Evolutionary conservation across 2,329 filamentous ascomycete genomes (phyloP), one percentile per base, ranked within the genome.

Genomic region (Cercospora sp.): DNA sequence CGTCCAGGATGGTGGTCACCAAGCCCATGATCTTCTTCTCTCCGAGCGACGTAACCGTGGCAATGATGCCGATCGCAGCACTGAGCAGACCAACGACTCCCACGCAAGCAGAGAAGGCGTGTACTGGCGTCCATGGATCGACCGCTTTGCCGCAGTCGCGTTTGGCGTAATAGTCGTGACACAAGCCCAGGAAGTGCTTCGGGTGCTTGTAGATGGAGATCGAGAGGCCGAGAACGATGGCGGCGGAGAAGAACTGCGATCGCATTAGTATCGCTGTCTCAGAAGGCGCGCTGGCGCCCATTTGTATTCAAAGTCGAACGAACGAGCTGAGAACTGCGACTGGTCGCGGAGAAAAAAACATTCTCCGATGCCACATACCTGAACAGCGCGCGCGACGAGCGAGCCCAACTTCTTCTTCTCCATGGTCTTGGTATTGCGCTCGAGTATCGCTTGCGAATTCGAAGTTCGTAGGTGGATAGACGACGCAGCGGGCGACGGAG

Each of bases 31-130:
- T 8, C 65, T 53, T 24, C 45, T 51, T 51, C 12, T 24, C 45
- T 21, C 45, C 45, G 45, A 61, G 61, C 26, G 18, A 30, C 13
- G 70, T 10, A 37, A 63, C 60, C 5, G 63, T 57, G 8, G 66
- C 68, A 13, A 63, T 57, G 30, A 69, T 16, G 5, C 69, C 67
- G 16, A 69, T 24, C 5, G 64, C 18, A 5, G 65, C 65, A 32
- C 63, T 69, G 40, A 71, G 60, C 6, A 69, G 49, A 5, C 67
- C 69, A 5, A 69, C 64, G 13, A 58, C 69, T 10, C 67, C 67
- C 1, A 65, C 65, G 28, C 66, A 68, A 28, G 63, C 61, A 16
- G 57, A 58, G 45, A 65, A 70, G 24, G 18, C 37, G n/a, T 59
- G 34, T 1, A 45, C 13, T n/a, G 65, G 37, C 6, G 37, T 40